Base-by-base conservation (phyloP, 2,329 filamentous ascomycete species). In the Ascochyta rabiei region DNA sequence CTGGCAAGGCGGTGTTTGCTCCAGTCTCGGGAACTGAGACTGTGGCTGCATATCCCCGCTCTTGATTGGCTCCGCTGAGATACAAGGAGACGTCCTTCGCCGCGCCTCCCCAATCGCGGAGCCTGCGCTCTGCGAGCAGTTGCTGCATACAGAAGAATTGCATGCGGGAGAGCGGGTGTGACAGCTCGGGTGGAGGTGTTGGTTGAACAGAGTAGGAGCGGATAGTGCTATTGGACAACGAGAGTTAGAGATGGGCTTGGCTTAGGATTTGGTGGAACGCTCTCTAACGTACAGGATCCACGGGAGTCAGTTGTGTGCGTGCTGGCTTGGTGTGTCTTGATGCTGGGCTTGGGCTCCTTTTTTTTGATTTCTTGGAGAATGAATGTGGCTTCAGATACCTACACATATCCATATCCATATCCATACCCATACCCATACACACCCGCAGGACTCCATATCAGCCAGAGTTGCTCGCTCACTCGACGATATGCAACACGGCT, bases 1-100 rank as follows among this genome's bases (percentile, higher is more conserved):
- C 4, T 13, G 4, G 15, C 30, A 9, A 51, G 35, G 48, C 41
- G 28, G 13, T 45, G 42, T 37, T 30, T 35, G 24, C 42, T 33
- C 13, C 9, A 26, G 18, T 43, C 23, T 43, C 23, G 16, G 28
- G 33, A 30, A 3, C 2, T 52, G 42, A 35, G 23, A 44, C 49
- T 9, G 35, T 42, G 42, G 30, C 42, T 30, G 7, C 34, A 15
- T 28, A 34, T 1, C 2, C 9, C 6, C 10, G 19, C 9, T 37
- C 41, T 21, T 23, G n/a, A 52, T 41, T 52, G 42, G 42, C 30
- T 4, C 5, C 16, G 31, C 8, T 15, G 15, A 44, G 8, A 48
- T 28, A 26, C 19, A 7, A 48, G 38, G 37, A 30, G 38, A 37
- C 47, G 16, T 49, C 47, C 47, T 42, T 42, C 47, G 16, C 3